Evolutionary conservation across 192 early-diverging fungal species (phyloP).

Genomic region (Chytriomyces sp.): DNA sequence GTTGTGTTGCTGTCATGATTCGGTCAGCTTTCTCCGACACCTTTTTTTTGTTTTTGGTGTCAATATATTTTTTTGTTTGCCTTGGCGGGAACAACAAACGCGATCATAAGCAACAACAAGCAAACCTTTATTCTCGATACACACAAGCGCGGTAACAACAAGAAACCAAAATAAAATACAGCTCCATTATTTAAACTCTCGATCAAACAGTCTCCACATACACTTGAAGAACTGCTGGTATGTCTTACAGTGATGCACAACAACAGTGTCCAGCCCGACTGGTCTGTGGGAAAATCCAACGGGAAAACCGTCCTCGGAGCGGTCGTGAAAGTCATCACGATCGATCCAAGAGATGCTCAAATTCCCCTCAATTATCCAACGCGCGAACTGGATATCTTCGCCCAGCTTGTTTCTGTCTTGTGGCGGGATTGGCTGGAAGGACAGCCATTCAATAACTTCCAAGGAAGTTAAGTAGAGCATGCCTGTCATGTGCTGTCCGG

Average conservation of each 20-base stretch:
- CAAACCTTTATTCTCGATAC: no score
- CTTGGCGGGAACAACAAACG: no score
- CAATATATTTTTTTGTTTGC: no score
- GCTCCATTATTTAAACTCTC: no score
- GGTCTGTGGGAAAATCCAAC: not conserved
- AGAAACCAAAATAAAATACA: no score
- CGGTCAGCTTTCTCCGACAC: no score
- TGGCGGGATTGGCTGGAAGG: not conserved
- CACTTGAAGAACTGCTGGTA: not conserved
- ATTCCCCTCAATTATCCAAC: not conserved
- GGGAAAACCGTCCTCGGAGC: not conserved
- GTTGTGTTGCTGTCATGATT: no score
- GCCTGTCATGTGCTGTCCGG: not conserved
- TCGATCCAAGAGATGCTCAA: conserved; percentile 9
- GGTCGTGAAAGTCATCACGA: not conserved
- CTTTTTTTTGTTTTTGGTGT: no score
- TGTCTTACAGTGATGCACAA: conserved; percentile 21
- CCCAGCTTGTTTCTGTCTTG: no score
- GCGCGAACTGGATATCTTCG: not conserved
- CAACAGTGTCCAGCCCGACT: conserved; percentile 6
- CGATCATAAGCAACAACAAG: no score
- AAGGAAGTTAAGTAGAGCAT: not conserved
- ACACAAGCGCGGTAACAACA: no score
- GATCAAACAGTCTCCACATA: not conserved
- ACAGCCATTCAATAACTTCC: not conserved